Evolutionary conservation across 139 green algal genomes (phyloP), one percentile per base, ranked within the genome.

Genomic region (Trebouxia sp.): DNA sequence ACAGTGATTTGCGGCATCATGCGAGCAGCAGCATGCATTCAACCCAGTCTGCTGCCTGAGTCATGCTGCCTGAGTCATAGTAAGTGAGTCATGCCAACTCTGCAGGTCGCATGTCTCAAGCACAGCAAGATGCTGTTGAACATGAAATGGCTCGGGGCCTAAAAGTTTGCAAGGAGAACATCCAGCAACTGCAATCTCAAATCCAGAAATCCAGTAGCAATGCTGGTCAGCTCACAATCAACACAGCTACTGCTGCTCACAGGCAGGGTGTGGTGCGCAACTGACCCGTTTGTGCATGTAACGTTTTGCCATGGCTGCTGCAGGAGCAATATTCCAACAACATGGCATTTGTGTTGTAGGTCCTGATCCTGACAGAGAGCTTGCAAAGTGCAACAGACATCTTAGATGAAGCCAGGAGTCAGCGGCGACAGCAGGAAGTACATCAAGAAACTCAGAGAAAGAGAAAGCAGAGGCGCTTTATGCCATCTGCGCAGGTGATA

Each of bases 341-440:
- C 10, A 39, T 75, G 32, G 35, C 28, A 47, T 30, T 9, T 35
- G 15, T 6, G 10, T 1, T 87, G 74, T 82, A 93, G 86, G 92
- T 96, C 47, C 82, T 97, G 39, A 90, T 92, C 14, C 84, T 97
- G 26, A 89, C 83, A 4, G 93, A 97, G 88, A 84, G 80, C 26
- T 81, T 97, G 65, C 80, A 88, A 0, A 43, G 66, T 0, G 83
- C 89, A 8, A 85, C 79, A 0, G 56, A 62, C 6, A 75, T 51
- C 22, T 97, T 97, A 82, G 93, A 97, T 80, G 77, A 83, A 12
- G 86, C 88, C 53, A 74, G 91, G 0, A 82, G 83, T 9, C 66
- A 85, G 35, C 87, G 90, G 26, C 92, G 92, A 81, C 86, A 89
- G 82, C 88, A 93, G 72, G 78, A 82, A 26, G 24, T 90, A 32